Base-by-base conservation (phyloP, 2,329 filamentous ascomycete species). In the Fusarium hostae region DNA sequence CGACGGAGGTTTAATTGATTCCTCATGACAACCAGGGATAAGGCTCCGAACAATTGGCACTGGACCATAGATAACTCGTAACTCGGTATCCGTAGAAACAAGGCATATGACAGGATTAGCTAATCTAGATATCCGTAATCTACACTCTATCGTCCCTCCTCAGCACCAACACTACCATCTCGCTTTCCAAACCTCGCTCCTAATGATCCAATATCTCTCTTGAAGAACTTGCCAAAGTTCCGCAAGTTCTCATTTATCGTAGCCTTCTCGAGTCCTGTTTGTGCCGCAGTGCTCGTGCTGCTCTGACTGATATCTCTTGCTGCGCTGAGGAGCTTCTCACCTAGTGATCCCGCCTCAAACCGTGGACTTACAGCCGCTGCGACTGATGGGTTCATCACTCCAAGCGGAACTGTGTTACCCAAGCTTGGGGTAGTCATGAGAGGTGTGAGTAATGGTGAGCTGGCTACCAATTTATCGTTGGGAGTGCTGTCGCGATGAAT, bases 151-250 rank as follows among this genome's bases (percentile, higher is more conserved):
- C 71, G 70, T 59, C 66, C 70, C n/a, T 77, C 78, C 30, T 79
- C 75, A 22, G 72, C 66, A 50, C 72, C 72, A 28, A 80, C 68
- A 56, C 83, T 85, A 3, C 82, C 82, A 61, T 88, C 86, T 56
- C 88, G 81, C 81, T 88, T 90, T 50, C 92, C 92, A 79, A 95
- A 95, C 72, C 92, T 84, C 15, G 88, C 89, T 4, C 92, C 91
- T 71, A 95, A 87, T 5, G 91, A 89, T 34, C 93, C 92, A 70
- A 95, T 91, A 83, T 98, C 95, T 70, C 95, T 86, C 70, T 92
- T 90, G 84, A 98, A 98, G 83, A 98, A 98, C 82, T 97, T 98
- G 28, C 95, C 95, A 82, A 99, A 93, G 80, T 94, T 97, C 84
- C 94, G 95, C 81, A 98, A 80, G 81, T 98, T 98, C 82, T 97